phyloP scores from a whole-genome alignment of 2,329 filamentous ascomycete species.

The Xylariaceae sp. region DNA sequence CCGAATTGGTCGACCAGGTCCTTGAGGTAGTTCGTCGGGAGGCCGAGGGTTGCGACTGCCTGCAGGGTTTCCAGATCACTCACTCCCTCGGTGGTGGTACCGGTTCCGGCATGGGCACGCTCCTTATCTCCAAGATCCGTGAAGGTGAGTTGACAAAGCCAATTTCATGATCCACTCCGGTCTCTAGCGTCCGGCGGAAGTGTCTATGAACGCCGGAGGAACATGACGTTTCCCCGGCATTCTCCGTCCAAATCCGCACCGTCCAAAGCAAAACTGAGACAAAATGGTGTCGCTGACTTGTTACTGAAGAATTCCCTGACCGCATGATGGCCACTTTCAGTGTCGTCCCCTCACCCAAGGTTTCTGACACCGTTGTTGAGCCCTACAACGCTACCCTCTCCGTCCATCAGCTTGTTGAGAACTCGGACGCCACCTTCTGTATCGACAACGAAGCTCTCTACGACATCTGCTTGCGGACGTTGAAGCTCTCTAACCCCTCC shows the following conservation, averaged over 20 bases:
- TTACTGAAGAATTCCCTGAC: conserved; percentile 77
- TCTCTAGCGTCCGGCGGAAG: background rate
- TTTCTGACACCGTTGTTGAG: conserved; percentile 98
- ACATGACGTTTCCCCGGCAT: background rate
- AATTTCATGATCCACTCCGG: background rate
- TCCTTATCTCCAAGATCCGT: conserved; percentile 99
- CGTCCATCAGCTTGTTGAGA: conserved; percentile 98
- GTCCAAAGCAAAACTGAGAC: background rate
- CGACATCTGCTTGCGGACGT: conserved; percentile 99
- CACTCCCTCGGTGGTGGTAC: conserved; percentile 99
- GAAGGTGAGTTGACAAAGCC: conserved; percentile 43
- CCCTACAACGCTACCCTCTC: conserved; percentile 99
- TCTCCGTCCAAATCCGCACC: background rate
- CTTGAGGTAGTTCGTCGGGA: conserved; percentile 98
- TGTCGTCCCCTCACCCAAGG: conserved; percentile 97
- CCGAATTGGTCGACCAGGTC: conserved; percentile 96
- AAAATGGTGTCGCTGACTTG: background rate
- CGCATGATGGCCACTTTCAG: conserved; percentile 99
- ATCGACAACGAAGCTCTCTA: conserved; percentile 99
- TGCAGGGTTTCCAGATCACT: conserved; percentile 99
- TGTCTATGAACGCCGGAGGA: background rate
- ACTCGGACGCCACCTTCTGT: conserved; percentile 99
- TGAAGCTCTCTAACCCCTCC: conserved; percentile 97
- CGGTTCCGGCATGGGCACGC: conserved; percentile 99
- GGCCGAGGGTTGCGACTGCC: conserved; percentile 98